phyloP scores from a whole-genome alignment of 1,139 yeast species.

The Geotrichum citri-aurantii region DNA sequence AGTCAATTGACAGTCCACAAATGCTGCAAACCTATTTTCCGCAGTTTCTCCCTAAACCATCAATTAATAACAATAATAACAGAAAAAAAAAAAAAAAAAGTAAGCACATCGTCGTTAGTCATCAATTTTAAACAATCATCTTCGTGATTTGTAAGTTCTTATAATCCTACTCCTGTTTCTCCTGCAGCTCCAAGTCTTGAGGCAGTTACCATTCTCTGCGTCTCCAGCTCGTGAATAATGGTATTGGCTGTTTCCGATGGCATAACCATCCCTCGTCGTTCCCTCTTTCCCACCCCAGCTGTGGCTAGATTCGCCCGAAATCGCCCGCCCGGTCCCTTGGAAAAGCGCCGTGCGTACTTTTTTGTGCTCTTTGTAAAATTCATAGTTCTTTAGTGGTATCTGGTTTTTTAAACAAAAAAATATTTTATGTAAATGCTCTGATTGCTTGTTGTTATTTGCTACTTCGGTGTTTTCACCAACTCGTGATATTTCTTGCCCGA shows the following conservation, averaged over 20 bases:
- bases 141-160: not conserved
- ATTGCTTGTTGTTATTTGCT: too few relatives aligned
- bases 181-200: not conserved
- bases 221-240: conserved; percentile 9
- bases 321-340: not conserved
- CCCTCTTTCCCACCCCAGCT: not conserved
- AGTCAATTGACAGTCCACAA: conserved; percentile 3
- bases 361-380: conserved; percentile 2
- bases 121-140: not conserved
- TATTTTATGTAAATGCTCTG: too few relatives aligned
- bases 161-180: not conserved
- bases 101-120: not conserved
- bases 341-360: not conserved
- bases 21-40: conserved; percentile 10
- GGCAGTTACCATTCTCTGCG: not conserved
- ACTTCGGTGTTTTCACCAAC: too few relatives aligned
- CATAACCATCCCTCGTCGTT: not conserved
- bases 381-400: not conserved
- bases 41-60: not conserved
- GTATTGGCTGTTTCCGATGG: conserved; percentile 3
- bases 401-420: too few relatives aligned
- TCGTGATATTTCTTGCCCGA: too few relatives aligned
- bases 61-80: not conserved
- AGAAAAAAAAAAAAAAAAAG: not conserved
- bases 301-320: not conserved